A percentile compares a stretch with the other conserved stretches of the same genome.
phyloP scores from a whole-genome alignment of 1,139 yeast species.

The Debaryomyces sp. region DNA sequence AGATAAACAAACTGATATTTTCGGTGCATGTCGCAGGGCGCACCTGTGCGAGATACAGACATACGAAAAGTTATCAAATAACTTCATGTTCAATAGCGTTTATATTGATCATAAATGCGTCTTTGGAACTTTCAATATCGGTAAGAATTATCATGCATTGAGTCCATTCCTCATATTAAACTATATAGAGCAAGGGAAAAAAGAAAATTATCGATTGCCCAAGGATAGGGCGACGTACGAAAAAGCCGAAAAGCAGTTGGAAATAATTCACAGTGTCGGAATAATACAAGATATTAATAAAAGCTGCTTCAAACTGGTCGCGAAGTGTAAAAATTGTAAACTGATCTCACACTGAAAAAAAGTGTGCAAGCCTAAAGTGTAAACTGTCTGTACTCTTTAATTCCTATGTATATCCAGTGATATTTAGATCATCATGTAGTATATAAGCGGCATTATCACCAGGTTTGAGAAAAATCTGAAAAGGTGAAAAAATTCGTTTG shows the following conservation, averaged over 20 bases:
- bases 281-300: slow-evolving; percentile 2
- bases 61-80: not conserved
- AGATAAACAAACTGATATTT: not conserved
- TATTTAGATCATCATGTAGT: no score
- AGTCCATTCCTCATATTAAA: not conserved
- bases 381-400: no score
- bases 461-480: no score
- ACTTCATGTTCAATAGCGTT: not conserved
- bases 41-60: not conserved
- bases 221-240: not conserved
- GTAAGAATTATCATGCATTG: not conserved
- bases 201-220: not conserved
- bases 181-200: not conserved
- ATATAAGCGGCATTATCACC: no score
- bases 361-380: no score
- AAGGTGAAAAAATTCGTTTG: no score
- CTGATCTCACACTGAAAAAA: no score
- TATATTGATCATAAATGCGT: not conserved
- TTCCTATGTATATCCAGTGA: no score
- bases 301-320: no score
- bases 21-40: not conserved
- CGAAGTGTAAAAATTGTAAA: no score
- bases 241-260: slow-evolving; percentile 1
- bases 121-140: slow-evolving; percentile 1
- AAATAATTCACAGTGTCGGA: not conserved